These are phyloP conservation scores for Parmales sp. DNA, from an alignment of 108 stramenopile genomes.

Conservation along the genomic window DNA sequence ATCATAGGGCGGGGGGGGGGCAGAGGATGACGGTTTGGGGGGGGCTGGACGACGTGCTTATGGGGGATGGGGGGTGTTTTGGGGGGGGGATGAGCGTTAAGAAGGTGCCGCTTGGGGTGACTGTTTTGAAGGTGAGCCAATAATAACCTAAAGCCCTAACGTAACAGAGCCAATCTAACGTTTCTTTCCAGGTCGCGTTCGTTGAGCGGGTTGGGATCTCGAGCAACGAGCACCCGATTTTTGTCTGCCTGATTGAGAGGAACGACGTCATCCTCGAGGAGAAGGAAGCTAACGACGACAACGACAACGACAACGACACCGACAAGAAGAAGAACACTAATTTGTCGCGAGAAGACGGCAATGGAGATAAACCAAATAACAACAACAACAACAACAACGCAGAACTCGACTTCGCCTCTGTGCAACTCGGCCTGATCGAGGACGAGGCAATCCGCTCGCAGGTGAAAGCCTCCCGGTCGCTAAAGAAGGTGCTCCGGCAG, in stretches of 20 bases:
- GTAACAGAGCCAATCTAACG: not conserved
- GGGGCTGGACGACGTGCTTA: not conserved
- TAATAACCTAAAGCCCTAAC: not conserved
- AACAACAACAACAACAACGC: no score
- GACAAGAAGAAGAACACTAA: not conserved
- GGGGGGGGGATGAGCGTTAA: not conserved
- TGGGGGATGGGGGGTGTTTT: not conserved
- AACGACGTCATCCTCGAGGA: not conserved
- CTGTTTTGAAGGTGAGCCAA: not conserved
- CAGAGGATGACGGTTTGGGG: not conserved
- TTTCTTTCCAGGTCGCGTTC: not conserved
- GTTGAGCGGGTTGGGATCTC: not conserved
- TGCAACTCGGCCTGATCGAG: no score
- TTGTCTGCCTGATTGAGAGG: not conserved
- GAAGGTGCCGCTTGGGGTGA: not conserved
- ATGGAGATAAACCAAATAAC: no score
- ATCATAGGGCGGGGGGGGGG: not conserved
- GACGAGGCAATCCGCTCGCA: no score
- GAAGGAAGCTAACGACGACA: not conserved
- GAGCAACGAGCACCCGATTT: not conserved
- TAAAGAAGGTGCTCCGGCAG: no score
- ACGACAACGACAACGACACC: not conserved
- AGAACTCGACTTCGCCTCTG: no score
- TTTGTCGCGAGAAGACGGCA: not conserved
- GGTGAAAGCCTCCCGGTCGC: no score